phyloP scores from a whole-genome alignment of 441 rosid genomes.

The Biscutella laevigata region DNA sequence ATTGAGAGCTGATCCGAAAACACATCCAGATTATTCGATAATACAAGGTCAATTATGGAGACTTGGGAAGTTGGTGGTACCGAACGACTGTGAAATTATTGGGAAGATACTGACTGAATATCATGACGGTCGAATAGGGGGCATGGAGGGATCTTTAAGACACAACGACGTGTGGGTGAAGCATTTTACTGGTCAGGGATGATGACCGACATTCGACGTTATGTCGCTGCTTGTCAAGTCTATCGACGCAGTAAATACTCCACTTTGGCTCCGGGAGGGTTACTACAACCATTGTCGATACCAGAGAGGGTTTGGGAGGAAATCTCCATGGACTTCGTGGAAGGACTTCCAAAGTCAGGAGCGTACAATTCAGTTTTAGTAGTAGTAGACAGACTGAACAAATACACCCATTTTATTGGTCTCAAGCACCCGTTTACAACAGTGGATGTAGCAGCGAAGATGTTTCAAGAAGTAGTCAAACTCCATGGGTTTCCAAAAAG shows the following conservation, averaged over 20 bases:
- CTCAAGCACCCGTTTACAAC: neutral
- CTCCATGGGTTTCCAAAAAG: neutral
- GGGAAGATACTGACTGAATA: too few relatives aligned
- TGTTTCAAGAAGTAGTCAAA: neutral
- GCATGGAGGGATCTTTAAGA: too few relatives aligned
- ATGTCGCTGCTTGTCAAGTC: too few relatives aligned
- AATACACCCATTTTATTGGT: neutral
- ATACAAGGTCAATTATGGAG: too few relatives aligned
- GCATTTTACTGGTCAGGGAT: too few relatives aligned
- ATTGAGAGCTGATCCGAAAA: too few relatives aligned
- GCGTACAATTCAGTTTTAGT: neutral
- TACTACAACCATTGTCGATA: neutral
- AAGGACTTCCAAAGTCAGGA: neutral
- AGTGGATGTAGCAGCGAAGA: neutral
- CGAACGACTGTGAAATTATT: too few relatives aligned
- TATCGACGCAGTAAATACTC: neutral
- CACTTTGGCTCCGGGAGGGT: neutral
- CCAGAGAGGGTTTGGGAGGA: neutral
- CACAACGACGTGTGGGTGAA: too few relatives aligned
- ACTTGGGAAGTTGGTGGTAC: too few relatives aligned
- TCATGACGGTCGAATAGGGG: too few relatives aligned
- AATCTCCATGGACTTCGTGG: neutral
- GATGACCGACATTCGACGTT: too few relatives aligned
- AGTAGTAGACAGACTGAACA: neutral
- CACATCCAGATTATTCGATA: too few relatives aligned